Base-by-base conservation (phyloP, 2,329 filamentous ascomycete genomes). In the Sporothrix curviconia region DNA sequence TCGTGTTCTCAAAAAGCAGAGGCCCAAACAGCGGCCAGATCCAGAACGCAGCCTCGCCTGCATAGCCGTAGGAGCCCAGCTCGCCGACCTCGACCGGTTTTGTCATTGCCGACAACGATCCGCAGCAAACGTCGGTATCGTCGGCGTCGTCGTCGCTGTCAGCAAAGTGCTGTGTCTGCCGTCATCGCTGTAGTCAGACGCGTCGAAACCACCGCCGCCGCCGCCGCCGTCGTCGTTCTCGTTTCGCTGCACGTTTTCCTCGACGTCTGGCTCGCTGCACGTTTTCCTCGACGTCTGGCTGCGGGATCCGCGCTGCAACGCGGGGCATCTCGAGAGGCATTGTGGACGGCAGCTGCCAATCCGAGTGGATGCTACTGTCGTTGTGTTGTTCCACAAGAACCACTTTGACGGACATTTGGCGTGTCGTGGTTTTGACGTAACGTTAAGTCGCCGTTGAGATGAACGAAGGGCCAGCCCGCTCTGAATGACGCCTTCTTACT, bases 1-100 rank as follows among this genome's bases (percentile, higher is more conserved):
- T 80, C 61, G 85, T 81, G 64, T 92, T 92, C 63, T 87, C 82
- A 69, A 92, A 89, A 11, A 92, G 74, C 40, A 92, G 70, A 0
- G 86, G 80, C 0, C 84, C 86, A 39, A 88, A 72, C 40, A 85
- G 70, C 0, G 88, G 88, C 67, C 80, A 79, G 12, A 81, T 72
- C 66, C 74, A 77, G 67, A 90, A 89, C 3, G 78, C 68, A 17
- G 67, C 66, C 3, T 69, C 63, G 57, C 68, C 65, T 17, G 65
- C 67, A 58, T 66, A 59, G 37, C 59, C 56, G 25, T 55, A 76
- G 73, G 71, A 66, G 43, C 55, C 56, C 14, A 74, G 65, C 28
- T 74, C 70, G 55, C 71, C 71, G 22, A 79, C 70, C 40, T 78
- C 73, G 56, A 81, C 68, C 9, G 79, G 78, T 28, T 66, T 65